phyloP scores from a whole-genome alignment of 495 filamentous ascomycete genomes.

The Penicillium atrosanguineum region DNA sequence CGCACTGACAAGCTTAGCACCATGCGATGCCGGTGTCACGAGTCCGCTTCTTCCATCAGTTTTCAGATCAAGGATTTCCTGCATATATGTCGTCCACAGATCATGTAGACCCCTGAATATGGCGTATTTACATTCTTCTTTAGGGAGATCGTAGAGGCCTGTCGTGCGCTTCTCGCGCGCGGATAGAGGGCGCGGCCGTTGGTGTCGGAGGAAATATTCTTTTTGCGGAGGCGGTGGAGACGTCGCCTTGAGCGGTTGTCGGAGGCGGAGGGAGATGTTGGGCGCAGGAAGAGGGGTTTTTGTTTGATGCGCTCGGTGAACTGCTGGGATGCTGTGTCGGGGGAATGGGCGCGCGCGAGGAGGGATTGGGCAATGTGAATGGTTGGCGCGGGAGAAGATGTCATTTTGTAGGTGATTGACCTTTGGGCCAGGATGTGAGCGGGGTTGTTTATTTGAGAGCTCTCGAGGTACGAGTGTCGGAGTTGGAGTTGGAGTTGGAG shows the following conservation, averaged over 20 bases:
- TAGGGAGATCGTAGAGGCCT: constrained; percentile 70
- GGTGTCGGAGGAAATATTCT: constrained; percentile 52
- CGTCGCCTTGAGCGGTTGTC: constrained; percentile 68
- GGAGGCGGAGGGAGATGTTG: constrained; percentile 59
- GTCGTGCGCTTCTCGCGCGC: constrained; percentile 73
- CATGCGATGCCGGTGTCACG: constrained; percentile 50
- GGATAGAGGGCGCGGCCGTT: constrained; percentile 74
- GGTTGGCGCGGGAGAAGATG: constrained; percentile 30
- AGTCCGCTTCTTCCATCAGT: constrained; percentile 35
- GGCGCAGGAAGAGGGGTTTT: constrained; percentile 75
- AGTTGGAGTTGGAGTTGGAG: background rate
- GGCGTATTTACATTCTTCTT: constrained; percentile 63
- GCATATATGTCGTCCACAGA: constrained; percentile 83
- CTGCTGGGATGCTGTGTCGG: constrained; percentile 63
- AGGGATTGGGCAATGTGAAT: constrained; percentile 61
- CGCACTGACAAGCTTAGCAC: constrained; percentile 70
- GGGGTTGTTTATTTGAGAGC: background rate
- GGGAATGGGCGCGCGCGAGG: constrained; percentile 71
- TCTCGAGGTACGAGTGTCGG: background rate
- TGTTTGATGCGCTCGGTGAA: constrained; percentile 78
- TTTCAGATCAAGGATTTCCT: constrained; percentile 61
- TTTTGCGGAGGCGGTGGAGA: constrained; percentile 53
- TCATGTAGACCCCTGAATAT: constrained; percentile 73
- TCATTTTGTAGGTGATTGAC: constrained; percentile 16
- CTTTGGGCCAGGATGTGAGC: background rate